These are phyloP conservation scores for Stylosanthes scabra DNA, from an alignment of 331 rosid species.

Conservation along the genomic window DNA sequence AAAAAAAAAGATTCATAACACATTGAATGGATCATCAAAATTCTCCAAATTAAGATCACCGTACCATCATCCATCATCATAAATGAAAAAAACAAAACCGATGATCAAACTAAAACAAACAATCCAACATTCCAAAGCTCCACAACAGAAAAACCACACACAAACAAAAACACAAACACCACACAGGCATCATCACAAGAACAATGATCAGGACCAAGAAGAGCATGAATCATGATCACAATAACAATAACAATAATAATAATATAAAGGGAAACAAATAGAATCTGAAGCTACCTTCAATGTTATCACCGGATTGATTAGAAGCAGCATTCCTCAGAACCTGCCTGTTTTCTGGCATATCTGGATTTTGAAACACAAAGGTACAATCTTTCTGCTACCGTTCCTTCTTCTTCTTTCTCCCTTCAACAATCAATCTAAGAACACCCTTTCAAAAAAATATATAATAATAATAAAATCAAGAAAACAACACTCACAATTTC, in stretches of 20 bases:
- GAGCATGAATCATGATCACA: conserved; percentile 31
- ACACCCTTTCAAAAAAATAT: not conserved
- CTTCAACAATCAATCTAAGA: conserved; percentile 64
- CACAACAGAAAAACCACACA: no score
- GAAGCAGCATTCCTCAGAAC: conserved; percentile 71
- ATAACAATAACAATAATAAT: no score
- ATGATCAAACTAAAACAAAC: not conserved
- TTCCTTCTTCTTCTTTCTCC: not conserved
- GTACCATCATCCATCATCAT: conserved; percentile 29
- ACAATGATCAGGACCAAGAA: conserved; percentile 36
- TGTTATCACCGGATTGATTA: conserved; percentile 69
- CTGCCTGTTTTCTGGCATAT: conserved; percentile 87
- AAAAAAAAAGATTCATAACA: conserved; percentile 28
- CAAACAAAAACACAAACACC: conserved; percentile 16
- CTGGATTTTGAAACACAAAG: conserved; percentile 52
- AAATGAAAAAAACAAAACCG: conserved; percentile 32
- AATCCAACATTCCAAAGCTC: conserved; percentile 31
- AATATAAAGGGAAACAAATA: conserved; percentile 6
- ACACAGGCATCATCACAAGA: conserved; percentile 1
- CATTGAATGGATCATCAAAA: conserved; percentile 49
- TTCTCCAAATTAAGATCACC: conserved; percentile 39
- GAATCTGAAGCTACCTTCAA: conserved; percentile 63
- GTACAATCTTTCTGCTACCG: conserved; percentile 28
- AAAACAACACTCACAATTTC: conserved; percentile 47
- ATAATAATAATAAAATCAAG: conserved; percentile 16